Evolutionary conservation across 2,329 filamentous ascomycete genomes (phyloP), one percentile per base, ranked within the genome.

Genomic region (Fusarium incarnatum): DNA sequence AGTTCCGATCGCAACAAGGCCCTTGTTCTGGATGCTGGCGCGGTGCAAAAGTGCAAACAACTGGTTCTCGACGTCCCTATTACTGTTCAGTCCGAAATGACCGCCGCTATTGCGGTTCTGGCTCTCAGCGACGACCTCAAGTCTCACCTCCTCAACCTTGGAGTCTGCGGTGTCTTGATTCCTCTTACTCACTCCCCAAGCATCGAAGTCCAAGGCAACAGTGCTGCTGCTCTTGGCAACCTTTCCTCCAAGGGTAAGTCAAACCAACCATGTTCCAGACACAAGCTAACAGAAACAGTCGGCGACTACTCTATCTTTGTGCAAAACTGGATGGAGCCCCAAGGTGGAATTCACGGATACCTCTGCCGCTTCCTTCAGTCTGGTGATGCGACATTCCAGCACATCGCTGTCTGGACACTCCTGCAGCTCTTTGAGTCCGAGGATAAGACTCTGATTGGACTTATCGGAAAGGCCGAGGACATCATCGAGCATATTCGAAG

Each of bases 1-100:
- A 98, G 94, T 81, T 98, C 95, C 10, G 96, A 99, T 79, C 91
- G 94, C 68, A 99, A 99, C 87, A 99, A 99, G 83, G 93, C 97
- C 62, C 87, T 99, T n/a, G 96, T 99, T 2, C 84, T 99, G 50
- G 94, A 98, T 81, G 96, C 96, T 34, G 96, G 96, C 25, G 96
- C 96, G 3, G 96, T 99, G 41, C 94, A 98, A 79, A 98, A 98
- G 80, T 99, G 96, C 89, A 98, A 98, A 82, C 94, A 98, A 78
- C 86, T 99, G 55, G 94, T 99, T 25, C 85, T 99, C 20, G 91
- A 97, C 59, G 96, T 98, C 5, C 94, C 96, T 0, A 87, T 98
- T 50, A 95, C 93, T 41, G 96, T 99, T 4, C 96, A 99, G 79
- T 98, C 94, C 3, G 96, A 99, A 81, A 99, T 99, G 96, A 99